Conservation (phyloP, 1,284 basidiomycete species). For the Moniliophthora roreri region DNA sequence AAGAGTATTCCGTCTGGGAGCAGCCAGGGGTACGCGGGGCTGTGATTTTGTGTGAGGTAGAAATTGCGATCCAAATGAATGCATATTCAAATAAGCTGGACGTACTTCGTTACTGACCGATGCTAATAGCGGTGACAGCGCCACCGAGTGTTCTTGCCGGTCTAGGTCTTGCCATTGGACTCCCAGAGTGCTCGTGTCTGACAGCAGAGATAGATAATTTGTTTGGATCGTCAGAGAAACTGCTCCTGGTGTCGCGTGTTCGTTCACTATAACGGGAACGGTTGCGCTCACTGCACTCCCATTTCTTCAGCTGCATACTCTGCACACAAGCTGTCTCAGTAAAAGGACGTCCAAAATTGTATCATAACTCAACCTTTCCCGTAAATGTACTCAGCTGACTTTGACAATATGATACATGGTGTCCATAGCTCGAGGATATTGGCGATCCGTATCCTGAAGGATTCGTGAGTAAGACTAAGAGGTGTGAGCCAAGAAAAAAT, state of each 20-base stretch:
- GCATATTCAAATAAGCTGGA: conserved; percentile 64
- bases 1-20: conserved; percentile 61
- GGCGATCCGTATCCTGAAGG: too few species aligned
- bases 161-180: conserved; percentile 30
- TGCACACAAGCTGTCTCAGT: not conserved
- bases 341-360: not conserved
- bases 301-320: conserved; percentile 1
- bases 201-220: conserved; percentile 30
- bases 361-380: conserved; percentile 17
- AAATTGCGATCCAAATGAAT: conserved; percentile 80
- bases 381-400: too few species aligned
- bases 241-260: conserved; percentile 19
- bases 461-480: too few species aligned
- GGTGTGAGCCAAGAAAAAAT: too few species aligned
- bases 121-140: conserved; percentile 41
- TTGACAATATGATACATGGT: too few species aligned
- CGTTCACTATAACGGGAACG: conserved; percentile 22
- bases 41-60: conserved; percentile 73
- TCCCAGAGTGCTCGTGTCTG: conserved; percentile 24
- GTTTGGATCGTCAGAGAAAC: conserved; percentile 45
- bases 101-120: conserved; percentile 49
- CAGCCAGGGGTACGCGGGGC: conserved; percentile 70
- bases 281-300: not conserved
- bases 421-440: too few species aligned
- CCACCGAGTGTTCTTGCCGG: conserved; percentile 23